Base-by-base conservation (phyloP, 2,329 filamentous ascomycete genomes). In the Aspergillus sp. region DNA sequence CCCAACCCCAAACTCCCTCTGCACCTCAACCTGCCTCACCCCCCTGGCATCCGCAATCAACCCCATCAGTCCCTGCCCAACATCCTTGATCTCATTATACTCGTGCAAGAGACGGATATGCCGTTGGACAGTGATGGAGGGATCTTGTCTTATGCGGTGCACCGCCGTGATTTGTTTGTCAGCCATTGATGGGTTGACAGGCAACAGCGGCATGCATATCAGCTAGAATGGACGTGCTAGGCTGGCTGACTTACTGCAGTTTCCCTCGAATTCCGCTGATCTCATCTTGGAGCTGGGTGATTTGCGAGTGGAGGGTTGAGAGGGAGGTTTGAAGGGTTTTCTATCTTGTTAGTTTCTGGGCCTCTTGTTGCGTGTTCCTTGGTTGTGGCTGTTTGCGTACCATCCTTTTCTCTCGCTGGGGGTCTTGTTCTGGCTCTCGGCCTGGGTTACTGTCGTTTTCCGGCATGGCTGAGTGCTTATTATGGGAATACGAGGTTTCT, bases 41-140 rank as follows among this genome's bases (percentile, higher is more conserved):
- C 80, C 81, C 38, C 80, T 68, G 50, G 76, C 73, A 48, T 87
- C 83, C 3, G 83, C 83, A 60, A 86, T 79, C 56, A 86, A 64
- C 0, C 81, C 81, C 66, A 86, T 75, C 29, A 87, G 58, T 0
- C 81, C 82, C 57, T 81, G 76, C 0, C 78, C 83, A 5, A 84
- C 70, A 61, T 87, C 83, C 52, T 82, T 80, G 55, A 86, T 79
- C 61, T 85, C 82, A 56, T 87, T 87, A 66, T 86, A 87, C 48
- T 78, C 70, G 53, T 85, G 82, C 30, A 87, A 69, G 3, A 82
- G 69, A 48, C 73, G 73, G 57, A 86, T 86, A 60, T 86, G 83
- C 30, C 69, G 68, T 45, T 80, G 76, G 44, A 84, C 78, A 7
- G 79, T 77, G 19, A 67, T 65, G 36, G 76, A 70, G 0, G 79